Evolutionary conservation across 805 yeast genomes (phyloP), one percentile per base, ranked within the genome.

Genomic region (Tetrapisispora fleetii): DNA sequence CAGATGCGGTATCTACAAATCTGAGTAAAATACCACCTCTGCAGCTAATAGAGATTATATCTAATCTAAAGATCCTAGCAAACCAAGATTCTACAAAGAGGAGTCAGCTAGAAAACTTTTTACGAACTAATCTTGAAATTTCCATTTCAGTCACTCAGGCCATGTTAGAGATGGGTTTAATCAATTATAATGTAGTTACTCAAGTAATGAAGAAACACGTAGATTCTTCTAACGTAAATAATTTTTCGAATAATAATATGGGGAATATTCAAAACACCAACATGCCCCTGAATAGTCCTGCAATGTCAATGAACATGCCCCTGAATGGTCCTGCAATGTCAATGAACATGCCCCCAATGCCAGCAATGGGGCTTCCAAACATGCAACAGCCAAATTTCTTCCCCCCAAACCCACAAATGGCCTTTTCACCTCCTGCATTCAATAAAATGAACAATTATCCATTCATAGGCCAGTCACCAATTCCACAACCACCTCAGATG

Each of bases 61-160:
- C 89, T 7, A 82, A 80, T 52, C 65, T 85, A 53, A 84, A 83
- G 62, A 72, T 75, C 33, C 67, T 80, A 7, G 67, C 81, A 33
- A 69, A 69, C 36, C 75, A 79, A 41, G 75, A 79, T 7, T 73
- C 74, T 49, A 70, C 57, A 30, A 57, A 55, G 49, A 77, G 36
- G 56, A 63, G 35, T 63, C 83, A 52, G 81, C 80, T 21, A 71
- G 75, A 48, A 75, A 75, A 50, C 70, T 83, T 49, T 70, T 79
- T 56, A 71, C 70, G 48, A 67, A 76, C 56, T 67, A 79, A 53
- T 80, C 81, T 17, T 66, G 65, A 79, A 43, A 67, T 84, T 39
- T 83, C 89, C 3, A 68, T 79, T 2, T 75, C 85, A 1, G 81
- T 86, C 1, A 79, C 90, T 0, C 93, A 85, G 60, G 85, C 89